Base-by-base conservation (phyloP, 768 basidiomycete species). In the Mycena crocata region DNA sequence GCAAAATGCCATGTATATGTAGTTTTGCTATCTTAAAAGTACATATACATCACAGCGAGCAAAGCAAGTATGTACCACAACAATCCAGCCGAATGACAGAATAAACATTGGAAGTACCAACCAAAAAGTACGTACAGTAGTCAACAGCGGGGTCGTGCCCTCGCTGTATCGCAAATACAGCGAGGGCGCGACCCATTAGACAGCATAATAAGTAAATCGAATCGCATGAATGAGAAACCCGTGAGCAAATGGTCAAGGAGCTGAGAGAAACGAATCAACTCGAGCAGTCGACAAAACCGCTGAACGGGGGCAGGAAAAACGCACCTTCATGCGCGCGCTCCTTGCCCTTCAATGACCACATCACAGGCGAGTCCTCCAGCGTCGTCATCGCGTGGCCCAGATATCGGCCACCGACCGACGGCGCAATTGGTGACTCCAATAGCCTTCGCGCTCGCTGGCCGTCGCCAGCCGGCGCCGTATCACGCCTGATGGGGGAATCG, bases 401-500 rank as follows among this genome's bases (percentile, higher is more conserved):
- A 63, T 66, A 51, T 28, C 69, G 40, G 24, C 69, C 57, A 23
- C 66, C 57, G 65, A 70, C 57, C n/a, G 57, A 48, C 31, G 69
- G 40, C 45, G 75, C 67, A 31, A 76, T 68, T 21, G 80, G 79
- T 34, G 81, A 79, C 37, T 81, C 81, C 54, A 78, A 66, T 24
- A 78, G 60, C 45, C 74, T 76, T 32, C 77, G 79, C 57, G 77
- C 60, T 66, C 76, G 75, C 46, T 79, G 68, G 48, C 72, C 68
- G 40, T 82, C 80, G 44, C 73, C 71, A 70, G 62, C 62, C 69
- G 61, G 61, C 28, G 77, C 74, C 55, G 70, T 78, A 62, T 76
- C 77, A 28, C 85, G 83, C 62, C 86, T 82, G 34, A 89, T 80
- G 32, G 89, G 88, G 19, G 87, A 89, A 62, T 87, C 85, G 67